Base-by-base conservation (phyloP, 495 filamentous ascomycete species). In the Talaromyces adpressus region DNA sequence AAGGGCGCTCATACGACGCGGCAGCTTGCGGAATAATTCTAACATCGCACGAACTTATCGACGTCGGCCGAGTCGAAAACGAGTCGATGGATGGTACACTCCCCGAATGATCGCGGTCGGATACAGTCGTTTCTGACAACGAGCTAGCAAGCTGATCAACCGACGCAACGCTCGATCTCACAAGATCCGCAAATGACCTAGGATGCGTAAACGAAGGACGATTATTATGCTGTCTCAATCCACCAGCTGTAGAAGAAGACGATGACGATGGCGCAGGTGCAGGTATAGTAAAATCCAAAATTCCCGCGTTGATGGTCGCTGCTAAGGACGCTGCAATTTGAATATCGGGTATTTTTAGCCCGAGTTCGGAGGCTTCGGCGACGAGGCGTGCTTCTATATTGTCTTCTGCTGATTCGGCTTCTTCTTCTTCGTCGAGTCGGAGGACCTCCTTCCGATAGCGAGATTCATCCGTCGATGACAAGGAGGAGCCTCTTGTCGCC, bases 81-180 rank as follows among this genome's bases (percentile, higher is more conserved):
- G 77, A 78, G 25, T 74, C 73, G 54, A 78, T 70, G 27, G 78
- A 81, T 30, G 77, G 75, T 23, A 71, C 69, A 65, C 78, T 81
- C 9, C 73, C 71, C 14, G 72, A 63, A 57, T 75, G 72, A 29
- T 59, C 64, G 11, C 63, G 71, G 27, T 71, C 69, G 16, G 78
- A 77, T 25, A 79, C 34, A 49, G 75, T 75, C 34, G 75, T 71
- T 16, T 77, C 72, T 49, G 77, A 77, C 9, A 78, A 61, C 4
- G 78, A 77, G 9, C 53, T 23, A 8, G 36, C 56, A n/a, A 64
- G 56, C 20, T 41, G 34, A 32, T 64, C 62, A 34, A 64, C 45
- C 6, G 62, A 63, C 12, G 52, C 62, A 7, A 27, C 25, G 11
- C 62, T 41, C 22, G 59, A 25, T 61, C 47, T n/a, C 6, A 54